A percentile compares a stretch with the other conserved stretches of the same genome.
Conservation (phyloP, 805 yeast genomes). For the Candida nemodendra region DNA sequence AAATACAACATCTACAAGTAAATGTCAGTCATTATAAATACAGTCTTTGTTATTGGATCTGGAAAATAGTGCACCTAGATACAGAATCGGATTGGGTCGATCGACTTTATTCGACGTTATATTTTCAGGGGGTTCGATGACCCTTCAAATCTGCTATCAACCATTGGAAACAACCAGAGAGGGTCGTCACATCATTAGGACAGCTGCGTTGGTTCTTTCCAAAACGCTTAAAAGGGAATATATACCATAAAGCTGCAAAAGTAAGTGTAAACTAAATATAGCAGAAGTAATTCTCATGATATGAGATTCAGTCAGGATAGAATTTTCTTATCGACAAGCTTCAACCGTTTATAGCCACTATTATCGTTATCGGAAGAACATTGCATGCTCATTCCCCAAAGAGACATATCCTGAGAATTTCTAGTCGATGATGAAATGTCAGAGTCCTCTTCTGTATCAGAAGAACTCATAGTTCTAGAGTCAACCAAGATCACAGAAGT, state of each 20-base stretch:
- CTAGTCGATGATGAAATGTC: slow-evolving; percentile 4
- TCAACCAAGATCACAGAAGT: slow-evolving; percentile 11
- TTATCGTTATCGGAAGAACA: slow-evolving; percentile 1
- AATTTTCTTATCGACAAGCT: slow-evolving; percentile 19
- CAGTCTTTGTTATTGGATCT: slow-evolving; percentile 3
- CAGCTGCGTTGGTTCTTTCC: too few relatives aligned
- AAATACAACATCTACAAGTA: too few relatives aligned
- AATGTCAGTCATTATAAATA: too few relatives aligned
- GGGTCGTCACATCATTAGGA: too few relatives aligned
- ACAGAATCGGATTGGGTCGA: slow-evolving; percentile 4
- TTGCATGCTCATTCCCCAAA: slow-evolving; percentile 11
- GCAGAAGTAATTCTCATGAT: too few relatives aligned
- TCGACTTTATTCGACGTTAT: slow-evolving; percentile 2
- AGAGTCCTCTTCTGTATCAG: slow-evolving; percentile 5
- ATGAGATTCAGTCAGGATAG: too few relatives aligned
- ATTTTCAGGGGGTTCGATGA: not conserved
- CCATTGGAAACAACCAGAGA: too few relatives aligned
- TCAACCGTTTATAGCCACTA: slow-evolving; percentile 16
- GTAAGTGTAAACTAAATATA: too few relatives aligned
- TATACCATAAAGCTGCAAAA: too few relatives aligned
- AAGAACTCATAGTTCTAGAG: slow-evolving; percentile 13
- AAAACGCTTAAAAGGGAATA: too few relatives aligned
- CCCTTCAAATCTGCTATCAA: too few relatives aligned
- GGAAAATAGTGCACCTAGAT: not conserved
- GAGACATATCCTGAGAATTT: slow-evolving; percentile 2